Evolutionary conservation across 306 rosid species (phyloP), one percentile per base, ranked within the genome.

Genomic region (Quillaja saponaria): DNA sequence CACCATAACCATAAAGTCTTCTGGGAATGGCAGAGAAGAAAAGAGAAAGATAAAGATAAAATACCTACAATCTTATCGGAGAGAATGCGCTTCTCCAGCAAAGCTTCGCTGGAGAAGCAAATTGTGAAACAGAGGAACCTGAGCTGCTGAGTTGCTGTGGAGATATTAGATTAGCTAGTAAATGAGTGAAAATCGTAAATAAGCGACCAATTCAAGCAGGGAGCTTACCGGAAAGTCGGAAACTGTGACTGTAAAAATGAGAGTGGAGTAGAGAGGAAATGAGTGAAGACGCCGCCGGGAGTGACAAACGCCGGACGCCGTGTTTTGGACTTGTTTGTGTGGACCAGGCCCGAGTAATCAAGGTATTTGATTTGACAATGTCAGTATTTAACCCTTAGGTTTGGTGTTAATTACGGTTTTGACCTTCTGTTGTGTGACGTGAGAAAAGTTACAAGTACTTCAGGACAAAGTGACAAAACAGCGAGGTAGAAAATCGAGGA

Each of bases 281-380:
- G 6, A 34, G 44, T 8, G 8, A 14, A 6, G 53, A 66, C 83
- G 79, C 76, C 82, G 81, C 73, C 68, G 79, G 78, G 68, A 66
- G 61, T 65, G 76, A 69, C 74, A 64, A 44, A 63, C 75, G 70
- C 73, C 44, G 49, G 33, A 61, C 74, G 69, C 76, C 46, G 50
- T 34, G 74, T 48, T 46, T 62, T 12, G 40, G 61, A 44, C 59
- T 55, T 25, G 31, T 25, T 2, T 21, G 37, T 8, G 44, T n/a
- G 28, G 76, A 67, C 68, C 71, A 34, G 45, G 72, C 67, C 63
- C 62, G 55, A 63, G 64, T 12, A 14, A 60, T 37, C 51, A 53
- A 63, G 71, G 35, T 49, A 19, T 2, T 35, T 19, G 13, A 11
- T 55, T 58, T 67, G 13, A n/a, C n/a, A n/a, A n/a, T 34, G 76